These are phyloP conservation scores for Nakazawaea ernobii DNA, from an alignment of 805 yeast genomes.

Conservation along the genomic window DNA sequence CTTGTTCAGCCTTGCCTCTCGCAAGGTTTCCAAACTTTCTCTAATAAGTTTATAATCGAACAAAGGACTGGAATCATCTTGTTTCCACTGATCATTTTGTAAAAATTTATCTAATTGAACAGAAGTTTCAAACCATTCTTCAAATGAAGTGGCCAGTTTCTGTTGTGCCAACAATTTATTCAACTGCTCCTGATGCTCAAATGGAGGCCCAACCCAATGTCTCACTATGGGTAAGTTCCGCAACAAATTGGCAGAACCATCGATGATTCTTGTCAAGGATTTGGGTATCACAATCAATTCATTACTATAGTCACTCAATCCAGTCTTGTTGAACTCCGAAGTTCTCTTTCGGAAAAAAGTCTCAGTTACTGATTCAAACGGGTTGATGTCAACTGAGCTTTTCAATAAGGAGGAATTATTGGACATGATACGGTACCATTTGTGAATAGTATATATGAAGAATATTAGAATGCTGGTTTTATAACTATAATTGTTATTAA, in stretches of 20 bases:
- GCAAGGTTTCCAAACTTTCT: slow-evolving; percentile 47
- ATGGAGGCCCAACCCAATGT: slow-evolving; percentile 33
- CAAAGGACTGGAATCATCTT: slow-evolving; percentile 48
- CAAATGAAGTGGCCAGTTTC: slow-evolving; percentile 38
- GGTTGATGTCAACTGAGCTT: neutral
- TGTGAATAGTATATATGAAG: neutral
- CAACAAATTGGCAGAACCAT: slow-evolving; percentile 26
- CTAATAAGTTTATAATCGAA: slow-evolving; percentile 68
- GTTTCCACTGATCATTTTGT: slow-evolving; percentile 71
- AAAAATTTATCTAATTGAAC: slow-evolving; percentile 56
- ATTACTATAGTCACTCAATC: slow-evolving; percentile 4
- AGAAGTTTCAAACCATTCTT: slow-evolving; percentile 66
- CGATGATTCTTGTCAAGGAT: slow-evolving; percentile 19
- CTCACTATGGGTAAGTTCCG: slow-evolving; percentile 26
- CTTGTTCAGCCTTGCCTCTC: slow-evolving; percentile 47
- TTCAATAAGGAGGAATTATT: too few relatives aligned
- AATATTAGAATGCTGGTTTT: neutral
- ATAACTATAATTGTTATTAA: neutral
- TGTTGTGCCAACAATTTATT: slow-evolving; percentile 36
- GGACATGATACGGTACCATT: neutral
- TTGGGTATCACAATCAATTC: slow-evolving; percentile 1
- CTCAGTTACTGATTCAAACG: slow-evolving; percentile 9
- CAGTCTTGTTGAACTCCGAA: slow-evolving; percentile 7
- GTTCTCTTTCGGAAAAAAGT: slow-evolving; percentile 8
- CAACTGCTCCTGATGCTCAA: slow-evolving; percentile 30